Conservation (phyloP, 1,139 yeast species). For the Cylindricascospora bacillispora region DNA sequence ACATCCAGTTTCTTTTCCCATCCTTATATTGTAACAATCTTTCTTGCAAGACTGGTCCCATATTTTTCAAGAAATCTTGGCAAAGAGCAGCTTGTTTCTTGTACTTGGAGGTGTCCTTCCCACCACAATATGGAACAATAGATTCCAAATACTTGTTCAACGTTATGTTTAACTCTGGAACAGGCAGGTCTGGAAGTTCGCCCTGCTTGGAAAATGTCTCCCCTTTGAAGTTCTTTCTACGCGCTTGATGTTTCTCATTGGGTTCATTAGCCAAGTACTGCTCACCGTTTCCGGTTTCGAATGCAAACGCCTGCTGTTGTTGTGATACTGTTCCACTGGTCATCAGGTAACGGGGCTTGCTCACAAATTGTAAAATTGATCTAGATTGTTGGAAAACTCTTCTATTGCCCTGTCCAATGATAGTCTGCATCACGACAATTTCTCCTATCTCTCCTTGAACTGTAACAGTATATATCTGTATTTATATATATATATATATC, state of each 20-base stretch:
- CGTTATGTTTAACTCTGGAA: conserved; percentile 69
- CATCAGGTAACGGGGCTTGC: too few relatives aligned
- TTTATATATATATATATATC: too few relatives aligned
- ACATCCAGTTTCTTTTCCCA: conserved; percentile 70
- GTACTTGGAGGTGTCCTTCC: conserved; percentile 40
- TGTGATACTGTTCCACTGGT: too few relatives aligned
- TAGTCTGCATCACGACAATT: too few relatives aligned
- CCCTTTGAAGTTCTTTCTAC: conserved; percentile 36
- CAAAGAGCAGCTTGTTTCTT: conserved; percentile 44
- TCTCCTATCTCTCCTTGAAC: too few relatives aligned
- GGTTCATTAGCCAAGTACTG: conserved; percentile 15
- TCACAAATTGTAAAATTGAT: too few relatives aligned
- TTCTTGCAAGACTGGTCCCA: conserved; percentile 56
- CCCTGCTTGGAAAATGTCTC: conserved; percentile 62
- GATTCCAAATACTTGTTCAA: conserved; percentile 57
- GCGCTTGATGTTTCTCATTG: conserved; percentile 14
- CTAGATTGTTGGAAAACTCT: too few relatives aligned
- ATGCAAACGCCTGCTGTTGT: conserved; percentile 10
- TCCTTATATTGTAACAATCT: conserved; percentile 53
- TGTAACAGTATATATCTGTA: too few relatives aligned
- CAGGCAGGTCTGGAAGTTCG: conserved; percentile 74
- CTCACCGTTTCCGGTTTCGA: conserved; percentile 20
- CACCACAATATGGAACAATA: conserved; percentile 55
- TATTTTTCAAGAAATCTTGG: conserved; percentile 51
- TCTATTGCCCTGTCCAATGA: too few relatives aligned